phyloP scores from a whole-genome alignment of 805 yeast species.

The Phaffomyces thermotolerans region DNA sequence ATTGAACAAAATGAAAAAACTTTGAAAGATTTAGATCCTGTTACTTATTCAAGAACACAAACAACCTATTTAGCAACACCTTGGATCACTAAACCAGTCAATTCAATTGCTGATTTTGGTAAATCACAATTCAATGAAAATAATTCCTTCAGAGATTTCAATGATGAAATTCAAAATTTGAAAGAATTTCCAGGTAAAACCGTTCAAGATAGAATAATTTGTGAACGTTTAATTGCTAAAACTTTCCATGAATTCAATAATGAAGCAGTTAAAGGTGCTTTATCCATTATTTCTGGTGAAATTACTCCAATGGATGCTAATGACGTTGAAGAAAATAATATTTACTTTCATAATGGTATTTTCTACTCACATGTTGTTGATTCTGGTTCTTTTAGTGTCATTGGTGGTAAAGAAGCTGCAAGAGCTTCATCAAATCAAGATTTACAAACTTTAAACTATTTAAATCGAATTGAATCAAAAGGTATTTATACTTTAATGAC shows the following conservation, averaged over 20 bases:
- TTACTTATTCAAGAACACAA: conserved; percentile 54
- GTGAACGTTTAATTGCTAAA: conserved; percentile 70
- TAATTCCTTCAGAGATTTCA: conserved; percentile 63
- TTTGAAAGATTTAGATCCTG: conserved; percentile 39
- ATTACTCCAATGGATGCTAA: conserved; percentile 74
- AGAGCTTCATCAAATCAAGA: conserved; percentile 76
- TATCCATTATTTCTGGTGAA: conserved; percentile 67
- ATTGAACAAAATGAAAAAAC: conserved; percentile 44
- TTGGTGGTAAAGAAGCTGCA: conserved; percentile 85
- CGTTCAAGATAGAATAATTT: conserved; percentile 58
- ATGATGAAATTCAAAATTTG: conserved; percentile 81
- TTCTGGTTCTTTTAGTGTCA: conserved; percentile 51
- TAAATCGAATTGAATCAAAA: conserved; percentile 57
- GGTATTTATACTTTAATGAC: conserved; percentile 71
- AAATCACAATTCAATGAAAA: conserved; percentile 19
- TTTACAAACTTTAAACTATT: conserved; percentile 57
- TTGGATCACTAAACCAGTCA: conserved; percentile 46
- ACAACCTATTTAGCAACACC: conserved; percentile 60
- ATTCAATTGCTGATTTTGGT: conserved; percentile 22
- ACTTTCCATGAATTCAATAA: conserved; percentile 69
- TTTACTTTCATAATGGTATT: conserved; percentile 74
- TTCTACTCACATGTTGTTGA: conserved; percentile 79
- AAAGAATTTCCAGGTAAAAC: conserved; percentile 58
- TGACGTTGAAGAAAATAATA: conserved; percentile 53
- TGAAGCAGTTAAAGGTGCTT: conserved; percentile 73